A percentile compares a stretch with the other conserved stretches of the same genome.
phyloP scores from a whole-genome alignment of 805 yeast species.

The Priceomyces castillae region DNA sequence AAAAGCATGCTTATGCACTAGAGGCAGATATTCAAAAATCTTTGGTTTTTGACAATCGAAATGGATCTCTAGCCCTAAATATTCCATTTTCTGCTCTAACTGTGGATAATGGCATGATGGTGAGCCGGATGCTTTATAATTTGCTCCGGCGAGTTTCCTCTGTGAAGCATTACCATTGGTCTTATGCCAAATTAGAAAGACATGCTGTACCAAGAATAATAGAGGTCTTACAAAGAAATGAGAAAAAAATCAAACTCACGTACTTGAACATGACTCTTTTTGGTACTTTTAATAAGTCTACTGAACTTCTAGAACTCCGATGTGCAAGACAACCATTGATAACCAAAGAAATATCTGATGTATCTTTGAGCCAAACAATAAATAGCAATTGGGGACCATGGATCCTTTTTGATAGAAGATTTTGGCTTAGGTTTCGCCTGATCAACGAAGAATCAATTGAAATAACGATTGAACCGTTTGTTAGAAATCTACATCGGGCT shows the following conservation, averaged over 20 bases:
- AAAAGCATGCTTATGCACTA: slow-evolving; percentile 5
- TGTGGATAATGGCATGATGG: slow-evolving; percentile 8
- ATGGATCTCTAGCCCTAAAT: slow-evolving; percentile 2
- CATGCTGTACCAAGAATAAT: slow-evolving; percentile 26
- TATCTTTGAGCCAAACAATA: neutral
- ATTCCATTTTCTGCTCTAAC: slow-evolving; percentile 2
- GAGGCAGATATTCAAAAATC: neutral
- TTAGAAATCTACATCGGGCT: slow-evolving; percentile 8
- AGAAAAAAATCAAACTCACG: slow-evolving; percentile 12
- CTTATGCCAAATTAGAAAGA: slow-evolving; percentile 36
- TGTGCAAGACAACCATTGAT: slow-evolving; percentile 23
- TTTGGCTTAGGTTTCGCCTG: slow-evolving; percentile 28
- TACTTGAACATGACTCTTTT: slow-evolving; percentile 21
- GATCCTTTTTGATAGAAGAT: slow-evolving; percentile 39
- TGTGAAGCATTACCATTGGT: slow-evolving; percentile 36
- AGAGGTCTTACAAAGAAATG: slow-evolving; percentile 3
- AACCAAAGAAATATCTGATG: slow-evolving; percentile 9
- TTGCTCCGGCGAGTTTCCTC: slow-evolving; percentile 28
- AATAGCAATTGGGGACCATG: slow-evolving; percentile 23
- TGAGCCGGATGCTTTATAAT: slow-evolving; percentile 31
- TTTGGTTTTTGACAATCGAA: neutral
- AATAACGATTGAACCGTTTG: slow-evolving; percentile 15
- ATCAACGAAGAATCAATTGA: neutral
- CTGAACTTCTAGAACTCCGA: slow-evolving; percentile 4
- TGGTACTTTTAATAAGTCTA: neutral